Evolutionary conservation across 495 filamentous ascomycete species (phyloP), one percentile per base, ranked within the genome.

Genomic region (Daldinia vernicosa): DNA sequence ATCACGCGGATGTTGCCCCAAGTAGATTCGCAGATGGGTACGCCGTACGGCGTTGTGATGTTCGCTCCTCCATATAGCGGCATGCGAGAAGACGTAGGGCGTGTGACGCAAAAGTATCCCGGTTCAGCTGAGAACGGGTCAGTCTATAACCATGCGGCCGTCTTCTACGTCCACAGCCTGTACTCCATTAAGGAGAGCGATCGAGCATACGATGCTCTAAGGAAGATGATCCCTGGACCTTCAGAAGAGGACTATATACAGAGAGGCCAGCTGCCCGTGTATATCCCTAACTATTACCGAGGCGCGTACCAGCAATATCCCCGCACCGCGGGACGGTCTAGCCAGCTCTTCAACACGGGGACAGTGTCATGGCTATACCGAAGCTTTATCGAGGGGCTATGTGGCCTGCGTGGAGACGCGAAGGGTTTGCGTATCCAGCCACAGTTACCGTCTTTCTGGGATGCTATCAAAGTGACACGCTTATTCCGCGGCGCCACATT

Each of bases 81-180:
- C 60, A 87, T 87, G 85, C 84, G 85, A 60, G 85, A 87, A 75
- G 84, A 87, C 60, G 78, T 87, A n/a, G 85, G 85, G 19, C 84
- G 85, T 40, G 85, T 87, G 28, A 86, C 85, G 50, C 85, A 87
- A 72, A 87, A 87, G 74, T 84, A 83, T 53, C 81, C 83, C 15
- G 85, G 85, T 14, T 82, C 81, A n/a, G 85, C 81, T 14, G 85
- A 87, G 76, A 87, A 87, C 71, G 85, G 77, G 1, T 81, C 83
- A 30, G 85, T 87, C 8, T 87, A 87, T 72, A 87, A 87, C 77
- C 85, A 87, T 71, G 85, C 85, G 0, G 82, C 78, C 52, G 78
- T 79, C 57, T 87, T 87, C 70, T 87, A 85, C 74, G 76, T 84
- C 61, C 80, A 83, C 77, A 81, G 79, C 27, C 58, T 87, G 30